phyloP scores from a whole-genome alignment of 192 early-diverging fungal species.

The Gamsiella multidivaricata region DNA sequence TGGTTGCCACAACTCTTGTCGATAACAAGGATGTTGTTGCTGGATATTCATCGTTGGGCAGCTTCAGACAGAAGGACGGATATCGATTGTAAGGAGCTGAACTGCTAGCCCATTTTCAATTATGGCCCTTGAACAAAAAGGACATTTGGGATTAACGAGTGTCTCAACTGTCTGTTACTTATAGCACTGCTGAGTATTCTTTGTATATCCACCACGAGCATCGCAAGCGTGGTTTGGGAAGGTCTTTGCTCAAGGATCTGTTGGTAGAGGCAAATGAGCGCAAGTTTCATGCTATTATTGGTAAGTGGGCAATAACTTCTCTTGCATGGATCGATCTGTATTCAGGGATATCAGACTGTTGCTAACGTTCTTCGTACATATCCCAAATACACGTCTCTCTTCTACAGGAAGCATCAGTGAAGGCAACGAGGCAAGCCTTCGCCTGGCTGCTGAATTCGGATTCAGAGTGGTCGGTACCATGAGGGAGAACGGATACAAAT shows the following conservation, averaged over 20 bases:
- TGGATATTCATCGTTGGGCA: constrained; percentile 39
- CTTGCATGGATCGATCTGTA: not conserved
- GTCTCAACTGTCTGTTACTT: not conserved
- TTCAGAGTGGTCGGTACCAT: constrained; percentile 62
- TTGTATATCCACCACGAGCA: constrained; percentile 61
- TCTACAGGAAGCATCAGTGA: constrained; percentile 59
- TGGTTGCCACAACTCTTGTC: constrained; percentile 53
- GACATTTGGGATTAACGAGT: not conserved
- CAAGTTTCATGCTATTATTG: constrained; percentile 59
- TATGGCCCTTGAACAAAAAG: not conserved
- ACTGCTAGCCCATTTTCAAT: too few relatives aligned
- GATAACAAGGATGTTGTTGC: constrained; percentile 30
- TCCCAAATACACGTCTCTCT: not conserved
- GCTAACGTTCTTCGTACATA: not conserved
- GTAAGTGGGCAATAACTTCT: constrained; percentile 26
- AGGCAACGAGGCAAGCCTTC: constrained; percentile 54
- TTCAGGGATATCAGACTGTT: too few relatives aligned
- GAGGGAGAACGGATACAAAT: constrained; percentile 66
- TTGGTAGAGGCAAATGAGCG: constrained; percentile 52
- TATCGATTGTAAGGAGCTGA: constrained; percentile 53
- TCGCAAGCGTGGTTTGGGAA: constrained; percentile 58
- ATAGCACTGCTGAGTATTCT: constrained; percentile 63
- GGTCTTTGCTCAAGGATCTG: constrained; percentile 49
- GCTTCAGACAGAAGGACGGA: constrained; percentile 47
- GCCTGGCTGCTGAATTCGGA: constrained; percentile 52